phyloP scores from a whole-genome alignment of 2,329 filamentous ascomycete genomes.

The Raffaelea arxii region DNA sequence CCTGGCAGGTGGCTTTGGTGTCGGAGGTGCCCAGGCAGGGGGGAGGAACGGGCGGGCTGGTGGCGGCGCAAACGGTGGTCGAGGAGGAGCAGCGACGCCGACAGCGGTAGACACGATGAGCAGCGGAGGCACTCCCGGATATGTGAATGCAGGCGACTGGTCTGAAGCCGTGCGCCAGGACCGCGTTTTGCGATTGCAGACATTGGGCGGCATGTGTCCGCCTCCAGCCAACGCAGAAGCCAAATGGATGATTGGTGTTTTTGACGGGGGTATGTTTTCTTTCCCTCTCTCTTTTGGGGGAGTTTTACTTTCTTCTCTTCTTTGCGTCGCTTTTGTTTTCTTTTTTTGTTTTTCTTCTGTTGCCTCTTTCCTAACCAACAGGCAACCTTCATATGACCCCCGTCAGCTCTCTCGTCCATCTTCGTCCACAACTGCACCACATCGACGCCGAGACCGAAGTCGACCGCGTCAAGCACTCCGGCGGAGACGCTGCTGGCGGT shows the following conservation, averaged over 20 bases:
- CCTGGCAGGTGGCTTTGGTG: slow-evolving; percentile 63
- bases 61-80: slow-evolving; percentile 23
- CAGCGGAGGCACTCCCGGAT: slow-evolving; percentile 7
- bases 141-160: slow-evolving; percentile 46
- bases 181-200: slow-evolving; percentile 69
- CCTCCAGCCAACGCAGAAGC: slow-evolving; percentile 57
- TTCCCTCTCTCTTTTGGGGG: too few relatives aligned
- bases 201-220: slow-evolving; percentile 57
- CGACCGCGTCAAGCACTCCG: slow-evolving; percentile 32
- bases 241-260: slow-evolving; percentile 89
- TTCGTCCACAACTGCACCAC: slow-evolving; percentile 88
- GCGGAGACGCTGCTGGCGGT: slow-evolving; percentile 24
- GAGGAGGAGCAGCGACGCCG: slow-evolving; percentile 24
- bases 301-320: too few relatives aligned
- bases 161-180: slow-evolving; percentile 58
- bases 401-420: slow-evolving; percentile 71
- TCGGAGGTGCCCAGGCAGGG: slow-evolving; percentile 37
- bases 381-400: slow-evolving; percentile 82
- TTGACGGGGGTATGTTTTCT: slow-evolving; percentile 60
- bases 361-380: slow-evolving; percentile 26
- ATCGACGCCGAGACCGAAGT: slow-evolving; percentile 76
- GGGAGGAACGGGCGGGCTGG: slow-evolving; percentile 21
- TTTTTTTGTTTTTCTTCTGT: background rate
- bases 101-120: slow-evolving; percentile 12
- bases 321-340: too few relatives aligned